phyloP scores from a whole-genome alignment of 2,329 filamentous ascomycete genomes.

The Scopulariopsis brevicaulis region DNA sequence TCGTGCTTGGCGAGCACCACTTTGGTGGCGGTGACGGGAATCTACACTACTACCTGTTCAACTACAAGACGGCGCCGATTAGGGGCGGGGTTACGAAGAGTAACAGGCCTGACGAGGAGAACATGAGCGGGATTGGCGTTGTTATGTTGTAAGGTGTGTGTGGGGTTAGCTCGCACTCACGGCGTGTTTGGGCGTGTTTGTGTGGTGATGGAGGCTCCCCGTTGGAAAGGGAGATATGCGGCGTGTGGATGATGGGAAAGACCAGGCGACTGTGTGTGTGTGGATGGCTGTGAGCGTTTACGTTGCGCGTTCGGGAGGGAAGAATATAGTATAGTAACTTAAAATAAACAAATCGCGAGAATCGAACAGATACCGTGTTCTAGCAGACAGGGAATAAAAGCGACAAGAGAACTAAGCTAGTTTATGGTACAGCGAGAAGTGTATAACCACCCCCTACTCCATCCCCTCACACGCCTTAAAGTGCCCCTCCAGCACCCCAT shows the following conservation, averaged over 20 bases:
- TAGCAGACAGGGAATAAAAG: neutral
- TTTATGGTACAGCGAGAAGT: neutral
- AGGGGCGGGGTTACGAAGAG: conserved; percentile 71
- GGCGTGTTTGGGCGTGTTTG: neutral
- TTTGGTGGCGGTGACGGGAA: conserved; percentile 92
- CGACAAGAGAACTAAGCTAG: neutral
- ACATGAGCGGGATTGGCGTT: conserved; percentile 78
- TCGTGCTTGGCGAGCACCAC: conserved; percentile 89
- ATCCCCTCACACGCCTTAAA: conserved; percentile 37
- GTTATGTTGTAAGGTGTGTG: conserved; percentile 51
- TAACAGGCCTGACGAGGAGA: conserved; percentile 66
- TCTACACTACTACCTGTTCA: conserved; percentile 95
- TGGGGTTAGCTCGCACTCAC: neutral
- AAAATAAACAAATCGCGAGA: neutral
- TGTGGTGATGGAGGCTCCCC: neutral
- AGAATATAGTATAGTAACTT: neutral
- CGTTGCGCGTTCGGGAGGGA: neutral
- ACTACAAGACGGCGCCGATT: conserved; percentile 83
- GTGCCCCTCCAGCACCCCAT: conserved; percentile 39
- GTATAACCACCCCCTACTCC: neutral
- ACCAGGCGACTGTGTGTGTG: neutral
- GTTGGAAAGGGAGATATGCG: neutral
- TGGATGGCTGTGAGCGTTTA: neutral
- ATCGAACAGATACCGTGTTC: neutral
- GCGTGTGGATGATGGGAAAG: neutral